Conservation (phyloP, 2,329 filamentous ascomycete genomes). For the Teratosphaeria destructans region DNA sequence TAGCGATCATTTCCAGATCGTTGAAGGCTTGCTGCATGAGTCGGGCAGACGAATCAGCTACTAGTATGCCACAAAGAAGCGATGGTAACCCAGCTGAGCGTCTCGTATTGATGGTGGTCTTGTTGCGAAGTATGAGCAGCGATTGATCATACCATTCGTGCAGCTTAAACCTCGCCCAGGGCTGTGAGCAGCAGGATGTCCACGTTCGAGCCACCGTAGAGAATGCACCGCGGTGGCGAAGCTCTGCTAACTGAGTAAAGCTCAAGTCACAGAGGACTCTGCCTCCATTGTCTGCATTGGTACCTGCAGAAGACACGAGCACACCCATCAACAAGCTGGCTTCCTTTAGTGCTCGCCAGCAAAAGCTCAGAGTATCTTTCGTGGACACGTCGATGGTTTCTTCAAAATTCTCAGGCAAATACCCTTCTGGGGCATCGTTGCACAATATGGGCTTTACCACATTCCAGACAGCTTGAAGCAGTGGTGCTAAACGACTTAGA, state of each 20-base stretch:
- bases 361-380: conserved; percentile 87
- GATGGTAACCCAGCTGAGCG: conserved; percentile 87
- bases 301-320: neutral
- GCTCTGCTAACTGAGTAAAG: conserved; percentile 69
- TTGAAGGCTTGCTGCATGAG: conserved; percentile 56
- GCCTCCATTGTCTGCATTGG: neutral
- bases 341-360: conserved; percentile 90
- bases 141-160: conserved; percentile 53
- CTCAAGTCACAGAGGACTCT: conserved; percentile 43
- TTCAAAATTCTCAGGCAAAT: conserved; percentile 69
- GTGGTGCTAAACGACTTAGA: neutral
- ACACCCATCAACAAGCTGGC: conserved; percentile 52
- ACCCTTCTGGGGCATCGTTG: conserved; percentile 87
- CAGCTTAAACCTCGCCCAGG: conserved; percentile 47
- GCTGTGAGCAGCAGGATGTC: conserved; percentile 58
- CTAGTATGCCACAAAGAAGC: conserved; percentile 70
- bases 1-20: conserved; percentile 51
- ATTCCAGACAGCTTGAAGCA: conserved; percentile 62
- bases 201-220: conserved; percentile 89
- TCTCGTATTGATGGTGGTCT: conserved; percentile 70
- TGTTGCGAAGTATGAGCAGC: conserved; percentile 34
- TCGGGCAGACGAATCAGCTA: conserved; percentile 45
- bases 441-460: conserved; percentile 71
- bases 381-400: conserved; percentile 62
- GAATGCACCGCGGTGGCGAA: conserved; percentile 87